Evolutionary conservation across 148 eudicot species (phyloP).

Genomic region (Amaranthus palmeri): DNA sequence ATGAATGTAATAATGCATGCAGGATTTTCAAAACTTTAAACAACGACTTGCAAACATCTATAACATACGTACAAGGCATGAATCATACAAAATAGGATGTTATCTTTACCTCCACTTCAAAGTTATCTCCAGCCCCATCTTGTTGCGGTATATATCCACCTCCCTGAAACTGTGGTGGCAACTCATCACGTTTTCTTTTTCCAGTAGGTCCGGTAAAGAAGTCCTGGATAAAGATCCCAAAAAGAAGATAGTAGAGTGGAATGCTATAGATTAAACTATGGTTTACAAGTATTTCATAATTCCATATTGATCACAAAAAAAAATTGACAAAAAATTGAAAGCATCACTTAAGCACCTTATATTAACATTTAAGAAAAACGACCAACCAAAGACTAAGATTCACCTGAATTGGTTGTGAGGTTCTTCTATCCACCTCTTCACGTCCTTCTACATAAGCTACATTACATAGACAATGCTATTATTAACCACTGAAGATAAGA

Average conservation of each 20-base stretch:
- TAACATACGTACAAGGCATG: too few species aligned
- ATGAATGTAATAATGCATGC: not conserved
- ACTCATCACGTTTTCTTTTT: conserved; percentile 79
- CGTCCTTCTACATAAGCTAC: conserved; percentile 85
- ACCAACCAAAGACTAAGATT: not conserved
- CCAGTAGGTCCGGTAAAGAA: conserved; percentile 62
- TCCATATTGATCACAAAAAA: not conserved
- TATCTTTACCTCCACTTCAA: conserved; percentile 48
- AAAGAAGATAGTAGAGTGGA: conserved; percentile 6
- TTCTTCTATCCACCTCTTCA: conserved; percentile 63
- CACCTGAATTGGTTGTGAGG: conserved; percentile 78
- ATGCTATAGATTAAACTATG: conserved; percentile 1
- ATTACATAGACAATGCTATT: not conserved
- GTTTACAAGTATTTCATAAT: not conserved
- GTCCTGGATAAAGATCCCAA: conserved; percentile 44
- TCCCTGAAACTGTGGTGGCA: conserved; percentile 46
- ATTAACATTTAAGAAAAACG: not conserved
- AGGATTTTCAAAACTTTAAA: not conserved
- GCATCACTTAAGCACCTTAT: not conserved
- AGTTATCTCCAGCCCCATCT: conserved; percentile 70
- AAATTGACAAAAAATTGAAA: not conserved
- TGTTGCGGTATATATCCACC: conserved; percentile 84
- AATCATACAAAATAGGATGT: not conserved
- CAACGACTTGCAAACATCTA: not conserved
- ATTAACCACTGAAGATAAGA: conserved; percentile 3